Evolutionary conservation across 495 filamentous ascomycete species (phyloP).

Genomic region (Geopyxis carbonaria): DNA sequence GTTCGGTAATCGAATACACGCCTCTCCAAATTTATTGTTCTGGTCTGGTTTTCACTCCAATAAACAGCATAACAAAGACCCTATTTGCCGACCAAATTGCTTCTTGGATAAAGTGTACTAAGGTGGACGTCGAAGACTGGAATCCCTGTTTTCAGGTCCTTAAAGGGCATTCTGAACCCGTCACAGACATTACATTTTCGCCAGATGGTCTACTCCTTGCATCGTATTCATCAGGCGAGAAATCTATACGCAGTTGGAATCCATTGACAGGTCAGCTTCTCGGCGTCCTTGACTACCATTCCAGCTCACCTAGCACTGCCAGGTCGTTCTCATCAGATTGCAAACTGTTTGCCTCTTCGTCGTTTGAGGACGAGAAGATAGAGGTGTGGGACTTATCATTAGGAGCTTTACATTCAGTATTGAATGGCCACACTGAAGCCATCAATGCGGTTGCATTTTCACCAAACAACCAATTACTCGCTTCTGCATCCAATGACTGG

Average conservation of each 20-base stretch:
- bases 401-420: background rate
- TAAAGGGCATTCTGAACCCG: constrained; percentile 23
- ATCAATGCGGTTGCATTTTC: constrained; percentile 9
- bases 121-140: constrained; percentile 12
- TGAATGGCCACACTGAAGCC: constrained; percentile 8
- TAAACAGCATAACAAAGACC: constrained; percentile 16
- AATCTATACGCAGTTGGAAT: background rate
- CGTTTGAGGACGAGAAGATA: constrained; percentile 16
- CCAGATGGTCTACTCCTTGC: constrained; percentile 1
- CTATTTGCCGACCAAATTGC: constrained; percentile 6
- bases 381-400: constrained; percentile 5
- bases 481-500: constrained; percentile 15
- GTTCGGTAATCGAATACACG: constrained; percentile 13
- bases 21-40: constrained; percentile 26
- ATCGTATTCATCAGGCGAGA: background rate
- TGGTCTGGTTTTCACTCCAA: constrained; percentile 26
- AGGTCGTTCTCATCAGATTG: constrained; percentile 29
- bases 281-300: background rate
- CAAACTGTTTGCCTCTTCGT: constrained; percentile 20
- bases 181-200: constrained; percentile 6
- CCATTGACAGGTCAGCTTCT: background rate
- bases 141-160: constrained; percentile 14
- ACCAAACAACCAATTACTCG: constrained; percentile 6
- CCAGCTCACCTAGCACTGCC: background rate
- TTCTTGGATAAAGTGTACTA: constrained; percentile 8